Evolutionary conservation across 2,329 filamentous ascomycete species (phyloP).

Genomic region (Celoporthe dispersa): DNA sequence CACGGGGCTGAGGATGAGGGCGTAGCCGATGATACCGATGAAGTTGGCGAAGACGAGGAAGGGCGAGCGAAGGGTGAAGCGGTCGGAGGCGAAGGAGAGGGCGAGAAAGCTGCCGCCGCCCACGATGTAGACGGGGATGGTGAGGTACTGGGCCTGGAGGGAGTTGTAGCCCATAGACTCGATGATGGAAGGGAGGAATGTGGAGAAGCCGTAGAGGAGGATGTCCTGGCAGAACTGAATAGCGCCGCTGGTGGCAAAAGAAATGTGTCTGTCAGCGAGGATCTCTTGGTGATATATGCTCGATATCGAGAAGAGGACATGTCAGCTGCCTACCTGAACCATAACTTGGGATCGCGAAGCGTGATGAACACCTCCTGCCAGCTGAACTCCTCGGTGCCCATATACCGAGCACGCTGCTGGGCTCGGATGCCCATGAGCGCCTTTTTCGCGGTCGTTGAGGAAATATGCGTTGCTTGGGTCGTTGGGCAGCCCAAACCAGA

Average conservation of each 20-base stretch:
- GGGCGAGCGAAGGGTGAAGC: slow-evolving; percentile 39
- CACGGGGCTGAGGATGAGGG: slow-evolving; percentile 52
- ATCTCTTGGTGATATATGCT: background rate
- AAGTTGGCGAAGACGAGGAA: slow-evolving; percentile 62
- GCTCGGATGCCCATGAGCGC: slow-evolving; percentile 50
- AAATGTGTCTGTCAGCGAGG: background rate
- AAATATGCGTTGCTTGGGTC: slow-evolving; percentile 65
- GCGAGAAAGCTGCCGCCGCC: slow-evolving; percentile 51
- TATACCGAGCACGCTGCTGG: slow-evolving; percentile 50
- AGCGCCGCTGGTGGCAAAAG: slow-evolving; percentile 35
- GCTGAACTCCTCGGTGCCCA: slow-evolving; percentile 53
- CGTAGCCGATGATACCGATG: slow-evolving; percentile 54
- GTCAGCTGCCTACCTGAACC: slow-evolving; percentile 44
- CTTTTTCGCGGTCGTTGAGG: slow-evolving; percentile 60
- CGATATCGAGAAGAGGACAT: slow-evolving; percentile 28
- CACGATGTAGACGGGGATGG: slow-evolving; percentile 60
- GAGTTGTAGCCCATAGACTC: slow-evolving; percentile 54
- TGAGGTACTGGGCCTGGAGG: slow-evolving; percentile 57
- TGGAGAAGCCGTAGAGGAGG: slow-evolving; percentile 60
- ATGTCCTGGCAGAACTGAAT: slow-evolving; percentile 59
- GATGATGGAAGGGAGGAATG: slow-evolving; percentile 61
- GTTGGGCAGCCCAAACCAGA: slow-evolving; percentile 64
- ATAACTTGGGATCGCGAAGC: slow-evolving; percentile 55
- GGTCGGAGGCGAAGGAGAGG: slow-evolving; percentile 52
- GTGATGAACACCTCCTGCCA: slow-evolving; percentile 55